Conservation (phyloP, 2,329 filamentous ascomycete genomes). For the Myriosclerotinia duriaeana region DNA sequence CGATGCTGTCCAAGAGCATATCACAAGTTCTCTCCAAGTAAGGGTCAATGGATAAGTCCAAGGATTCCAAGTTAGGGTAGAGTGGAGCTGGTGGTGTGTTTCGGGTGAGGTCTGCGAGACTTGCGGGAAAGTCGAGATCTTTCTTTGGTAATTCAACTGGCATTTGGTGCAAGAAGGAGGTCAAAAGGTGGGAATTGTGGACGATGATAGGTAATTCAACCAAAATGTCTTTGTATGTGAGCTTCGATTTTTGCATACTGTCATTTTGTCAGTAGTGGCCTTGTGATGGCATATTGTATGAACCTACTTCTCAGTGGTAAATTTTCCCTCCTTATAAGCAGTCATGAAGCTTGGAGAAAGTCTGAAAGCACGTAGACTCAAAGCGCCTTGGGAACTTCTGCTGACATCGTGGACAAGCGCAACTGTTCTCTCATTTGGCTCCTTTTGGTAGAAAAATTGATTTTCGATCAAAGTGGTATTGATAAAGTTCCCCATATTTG, state of each 20-base stretch:
- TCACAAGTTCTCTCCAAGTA: slow-evolving; percentile 99
- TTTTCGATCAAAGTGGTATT: slow-evolving; percentile 96
- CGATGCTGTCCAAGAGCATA: slow-evolving; percentile 91
- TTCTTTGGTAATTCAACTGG: slow-evolving; percentile 64
- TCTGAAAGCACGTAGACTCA: slow-evolving; percentile 88
- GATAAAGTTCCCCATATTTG: slow-evolving; percentile 98
- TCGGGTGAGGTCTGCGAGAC: slow-evolving; percentile 73
- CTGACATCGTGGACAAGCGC: slow-evolving; percentile 94
- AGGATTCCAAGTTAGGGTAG: slow-evolving; percentile 78
- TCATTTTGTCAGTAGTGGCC: slow-evolving; percentile 24
- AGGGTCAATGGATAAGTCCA: slow-evolving; percentile 92
- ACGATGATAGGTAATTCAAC: slow-evolving; percentile 84
- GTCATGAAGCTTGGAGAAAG: slow-evolving; percentile 84
- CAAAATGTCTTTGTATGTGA: slow-evolving; percentile 91
- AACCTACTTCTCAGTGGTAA: slow-evolving; percentile 87
- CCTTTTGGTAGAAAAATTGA: slow-evolving; percentile 95
- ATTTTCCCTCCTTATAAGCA: slow-evolving; percentile 93
- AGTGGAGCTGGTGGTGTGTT: slow-evolving; percentile 65
- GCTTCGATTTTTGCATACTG: slow-evolving; percentile 90
- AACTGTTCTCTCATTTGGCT: slow-evolving; percentile 79
- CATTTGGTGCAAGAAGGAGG: slow-evolving; percentile 90
- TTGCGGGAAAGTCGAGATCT: slow-evolving; percentile 73
- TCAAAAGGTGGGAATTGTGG: slow-evolving; percentile 97
- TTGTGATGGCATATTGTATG: slow-evolving; percentile 1
- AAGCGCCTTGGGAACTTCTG: slow-evolving; percentile 85